These are phyloP conservation scores for Malus hybrid DNA, from an alignment of 331 rosid genomes.

Conservation along the genomic window DNA sequence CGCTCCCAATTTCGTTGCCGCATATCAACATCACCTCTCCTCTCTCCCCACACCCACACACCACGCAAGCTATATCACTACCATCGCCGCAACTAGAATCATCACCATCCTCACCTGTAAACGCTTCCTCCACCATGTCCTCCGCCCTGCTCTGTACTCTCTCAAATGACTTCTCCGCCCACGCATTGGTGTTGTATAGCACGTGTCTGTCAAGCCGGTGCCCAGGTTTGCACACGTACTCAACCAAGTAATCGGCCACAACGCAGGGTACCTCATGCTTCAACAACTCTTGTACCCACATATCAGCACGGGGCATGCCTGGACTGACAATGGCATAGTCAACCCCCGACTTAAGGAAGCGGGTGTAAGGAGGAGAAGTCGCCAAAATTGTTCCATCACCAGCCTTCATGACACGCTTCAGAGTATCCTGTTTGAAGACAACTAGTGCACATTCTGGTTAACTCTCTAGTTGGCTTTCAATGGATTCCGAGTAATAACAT, in stretches of 20 bases:
- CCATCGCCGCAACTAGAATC: neutral
- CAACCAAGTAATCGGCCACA: conserved; percentile 83
- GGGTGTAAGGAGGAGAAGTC: conserved; percentile 91
- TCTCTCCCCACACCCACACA: conserved; percentile 64
- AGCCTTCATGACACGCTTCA: conserved; percentile 83
- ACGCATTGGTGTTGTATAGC: conserved; percentile 48
- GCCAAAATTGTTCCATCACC: conserved; percentile 90
- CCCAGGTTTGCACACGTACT: conserved; percentile 87
- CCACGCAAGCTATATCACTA: conserved; percentile 47
- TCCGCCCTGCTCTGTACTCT: conserved; percentile 46
- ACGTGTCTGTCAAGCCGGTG: conserved; percentile 70
- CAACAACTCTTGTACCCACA: conserved; percentile 89
- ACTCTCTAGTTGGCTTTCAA: neutral
- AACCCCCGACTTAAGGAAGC: conserved; percentile 50
- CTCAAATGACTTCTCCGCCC: conserved; percentile 68
- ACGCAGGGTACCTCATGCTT: conserved; percentile 84
- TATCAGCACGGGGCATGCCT: conserved; percentile 69
- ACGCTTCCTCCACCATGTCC: conserved; percentile 38
- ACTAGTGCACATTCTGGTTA: too few species aligned
- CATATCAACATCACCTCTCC: conserved; percentile 89
- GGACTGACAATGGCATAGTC: conserved; percentile 80
- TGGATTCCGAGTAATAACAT: neutral
- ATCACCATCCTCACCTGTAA: conserved; percentile 11
- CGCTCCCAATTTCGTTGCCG: conserved; percentile 66
- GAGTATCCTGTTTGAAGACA: conserved; percentile 59